Base-by-base conservation (phyloP, 2,329 filamentous ascomycete species). In the Tolypocladium tropicale region DNA sequence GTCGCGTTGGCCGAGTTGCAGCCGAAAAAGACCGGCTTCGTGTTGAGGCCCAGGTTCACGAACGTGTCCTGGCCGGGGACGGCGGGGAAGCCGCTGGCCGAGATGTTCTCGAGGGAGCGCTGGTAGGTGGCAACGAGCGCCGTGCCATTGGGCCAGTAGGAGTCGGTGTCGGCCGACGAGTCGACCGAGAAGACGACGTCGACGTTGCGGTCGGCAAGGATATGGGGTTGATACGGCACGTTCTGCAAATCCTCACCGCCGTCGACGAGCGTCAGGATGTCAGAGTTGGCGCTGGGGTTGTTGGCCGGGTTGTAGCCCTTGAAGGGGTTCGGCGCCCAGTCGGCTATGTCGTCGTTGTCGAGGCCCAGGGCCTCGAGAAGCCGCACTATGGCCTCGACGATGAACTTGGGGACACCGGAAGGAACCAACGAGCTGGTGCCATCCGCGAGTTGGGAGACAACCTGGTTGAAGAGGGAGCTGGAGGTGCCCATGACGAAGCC, bases 401-500 rank as follows among this genome's bases (percentile, higher is more conserved):
- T 68, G 33, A 68, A 68, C n/a, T 68, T 63, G 32, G 71, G 69
- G 54, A 79, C 62, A 74, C 64, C 66, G 59, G 85, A 82, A 4
- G 78, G 79, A 4, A 70, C 63, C 64, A 80, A 83, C 23, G 59
- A 76, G 63, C 60, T 66, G 23, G 67, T 74, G 46, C 62, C 73
- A 57, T 75, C 67, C 65, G 75, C 30, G 83, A 94, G 39, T 84
- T 95, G 77, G 79, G 95, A 78, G 55, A 85, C 76, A 63, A 64
- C 77, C 76, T 67, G 75, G 73, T 95, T 95, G 77, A 95, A 95
- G 4, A 95, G 76, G 10, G 86, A 85, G 18, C 86, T 90, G 12
- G 86, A 90, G 0, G 90, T 94, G 57, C 89, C 89, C 82, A 93
- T 89, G 34, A 94, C 76, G 64, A 84, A 95, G 2, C 88, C 88